These are phyloP conservation scores for Vaccinium macrocarpon DNA, from an alignment of 148 eudicot species.

Conservation along the genomic window DNA sequence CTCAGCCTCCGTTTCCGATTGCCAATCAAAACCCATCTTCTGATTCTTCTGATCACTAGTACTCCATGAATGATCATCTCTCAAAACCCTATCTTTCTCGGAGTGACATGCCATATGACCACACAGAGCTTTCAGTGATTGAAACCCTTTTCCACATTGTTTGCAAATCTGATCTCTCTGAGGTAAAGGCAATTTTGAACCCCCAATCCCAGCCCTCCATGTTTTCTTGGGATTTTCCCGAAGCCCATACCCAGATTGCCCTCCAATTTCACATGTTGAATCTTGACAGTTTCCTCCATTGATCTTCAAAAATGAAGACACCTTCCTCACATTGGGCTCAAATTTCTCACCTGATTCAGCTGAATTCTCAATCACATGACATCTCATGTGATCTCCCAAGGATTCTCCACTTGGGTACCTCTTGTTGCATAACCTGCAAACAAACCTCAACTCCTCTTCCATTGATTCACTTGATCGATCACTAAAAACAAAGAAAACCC, in stretches of 20 bases:
- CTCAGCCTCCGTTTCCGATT: conserved; percentile 34
- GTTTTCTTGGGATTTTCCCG: conserved; percentile 84
- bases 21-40: conserved; percentile 36
- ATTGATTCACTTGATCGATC: conserved; percentile 19
- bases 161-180: conserved; percentile 50
- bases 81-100: conserved; percentile 52
- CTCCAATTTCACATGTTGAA: conserved; percentile 25
- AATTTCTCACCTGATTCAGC: conserved; percentile 39
- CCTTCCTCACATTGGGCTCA: conserved; percentile 32
- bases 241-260: conserved; percentile 51
- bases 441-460: conserved; percentile 49
- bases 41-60: conserved; percentile 31
- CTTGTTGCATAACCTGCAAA: conserved; percentile 63
- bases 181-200: conserved; percentile 24
- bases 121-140: conserved; percentile 80
- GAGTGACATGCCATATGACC: conserved; percentile 95
- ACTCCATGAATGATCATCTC: conserved; percentile 49
- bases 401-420: conserved; percentile 69
- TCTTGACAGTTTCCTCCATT: not conserved
- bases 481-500: conserved; percentile 6
- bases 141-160: conserved; percentile 92
- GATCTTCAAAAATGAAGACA: not conserved
- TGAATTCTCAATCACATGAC: conserved; percentile 59
- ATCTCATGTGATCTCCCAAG: conserved; percentile 89
- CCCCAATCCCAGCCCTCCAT: conserved; percentile 44